A percentile compares a stretch with the other conserved stretches of the same genome.
phyloP scores from a whole-genome alignment of 495 filamentous ascomycete genomes.

The Neurospora sp. region DNA sequence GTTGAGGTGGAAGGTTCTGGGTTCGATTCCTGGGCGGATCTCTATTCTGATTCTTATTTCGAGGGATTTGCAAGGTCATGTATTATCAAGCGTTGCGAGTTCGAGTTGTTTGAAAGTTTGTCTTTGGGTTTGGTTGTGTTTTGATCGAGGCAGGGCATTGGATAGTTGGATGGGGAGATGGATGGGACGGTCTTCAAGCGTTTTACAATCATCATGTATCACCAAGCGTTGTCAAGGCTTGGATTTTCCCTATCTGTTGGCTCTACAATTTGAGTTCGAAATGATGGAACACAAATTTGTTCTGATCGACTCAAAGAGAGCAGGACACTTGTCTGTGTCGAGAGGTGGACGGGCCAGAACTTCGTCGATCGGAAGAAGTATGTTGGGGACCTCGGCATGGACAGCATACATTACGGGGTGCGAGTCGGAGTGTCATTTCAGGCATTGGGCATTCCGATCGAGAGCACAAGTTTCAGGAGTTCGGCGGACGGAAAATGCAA shows the following conservation, averaged over 20 bases:
- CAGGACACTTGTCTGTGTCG: not conserved
- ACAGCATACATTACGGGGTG: not conserved
- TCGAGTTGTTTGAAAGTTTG: too few relatives aligned
- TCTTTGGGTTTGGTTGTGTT: too few relatives aligned
- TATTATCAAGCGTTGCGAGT: too few relatives aligned
- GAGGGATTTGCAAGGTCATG: not conserved
- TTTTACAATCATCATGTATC: too few relatives aligned
- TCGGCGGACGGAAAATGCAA: not conserved
- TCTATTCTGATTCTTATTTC: not conserved
- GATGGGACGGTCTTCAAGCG: too few relatives aligned
- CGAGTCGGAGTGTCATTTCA: not conserved
- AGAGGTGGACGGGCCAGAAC: not conserved
- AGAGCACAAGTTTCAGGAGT: not conserved
- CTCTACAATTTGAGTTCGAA: too few relatives aligned
- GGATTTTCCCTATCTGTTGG: too few relatives aligned
- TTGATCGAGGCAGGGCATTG: too few relatives aligned
- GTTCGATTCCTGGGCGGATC: not conserved
- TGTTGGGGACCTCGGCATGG: not conserved
- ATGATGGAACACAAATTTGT: not conserved
- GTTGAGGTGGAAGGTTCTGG: not conserved
- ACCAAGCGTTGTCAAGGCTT: too few relatives aligned
- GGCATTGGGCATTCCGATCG: not conserved
- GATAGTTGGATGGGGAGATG: too few relatives aligned
- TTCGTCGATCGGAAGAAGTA: not conserved
- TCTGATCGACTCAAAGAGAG: not conserved